Percentiles rank a stretch among this genome's conserved stretches.
Evolutionary conservation across 2,329 filamentous ascomycete species (phyloP).

Genomic region (Helicocarpus griseus): DNA sequence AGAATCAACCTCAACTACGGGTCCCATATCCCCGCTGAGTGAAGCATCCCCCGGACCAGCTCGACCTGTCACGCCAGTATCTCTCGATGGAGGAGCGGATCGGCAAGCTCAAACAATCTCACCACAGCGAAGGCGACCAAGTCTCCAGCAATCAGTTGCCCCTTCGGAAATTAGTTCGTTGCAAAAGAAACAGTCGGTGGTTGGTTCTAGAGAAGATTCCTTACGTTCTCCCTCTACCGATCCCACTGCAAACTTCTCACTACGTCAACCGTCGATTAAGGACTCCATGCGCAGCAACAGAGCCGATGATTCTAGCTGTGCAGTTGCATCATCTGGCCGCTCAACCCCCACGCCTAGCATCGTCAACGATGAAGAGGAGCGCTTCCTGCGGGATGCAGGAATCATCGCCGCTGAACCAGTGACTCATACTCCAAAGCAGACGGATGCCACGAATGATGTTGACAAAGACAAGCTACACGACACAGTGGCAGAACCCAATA

Average conservation of each 20-base stretch:
- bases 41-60: constrained; percentile 13
- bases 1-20: constrained; percentile 16
- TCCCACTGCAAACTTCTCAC: constrained; percentile 18
- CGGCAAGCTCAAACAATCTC: constrained; percentile 15
- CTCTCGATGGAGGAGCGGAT: constrained; percentile 4
- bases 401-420: constrained; percentile 45
- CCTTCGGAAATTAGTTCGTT: constrained; percentile 22
- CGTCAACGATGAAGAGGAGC: constrained; percentile 58
- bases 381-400: constrained; percentile 58
- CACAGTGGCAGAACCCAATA: constrained; percentile 26
- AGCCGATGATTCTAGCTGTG: constrained; percentile 26
- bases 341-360: constrained; percentile 26
- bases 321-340: constrained; percentile 25
- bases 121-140: constrained; percentile 23
- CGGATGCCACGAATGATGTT: constrained; percentile 31
- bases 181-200: constrained; percentile 21
- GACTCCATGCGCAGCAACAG: constrained; percentile 24
- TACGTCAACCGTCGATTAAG: constrained; percentile 30
- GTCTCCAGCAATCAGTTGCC: constrained; percentile 22
- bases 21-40: constrained; percentile 16
- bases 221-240: constrained; percentile 18
- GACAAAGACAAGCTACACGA: constrained; percentile 34
- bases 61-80: constrained; percentile 10
- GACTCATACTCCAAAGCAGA: constrained; percentile 32
- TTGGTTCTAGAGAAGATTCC: constrained; percentile 20